Conservation (phyloP, 495 filamentous ascomycete genomes). For the Pyronema domesticum region DNA sequence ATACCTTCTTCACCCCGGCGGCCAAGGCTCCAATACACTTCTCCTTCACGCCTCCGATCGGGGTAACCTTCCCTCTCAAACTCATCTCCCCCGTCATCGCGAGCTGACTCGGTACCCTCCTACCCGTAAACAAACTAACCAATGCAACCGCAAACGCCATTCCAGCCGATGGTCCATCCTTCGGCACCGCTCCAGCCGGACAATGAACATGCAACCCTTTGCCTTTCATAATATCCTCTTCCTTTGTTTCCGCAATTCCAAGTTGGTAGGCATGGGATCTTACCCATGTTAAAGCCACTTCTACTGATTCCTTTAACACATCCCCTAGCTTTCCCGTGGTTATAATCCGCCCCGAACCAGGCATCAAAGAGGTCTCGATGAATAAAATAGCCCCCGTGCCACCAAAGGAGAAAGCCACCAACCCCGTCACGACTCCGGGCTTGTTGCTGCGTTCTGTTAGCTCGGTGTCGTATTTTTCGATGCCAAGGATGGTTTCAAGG, state of each 20-base stretch:
- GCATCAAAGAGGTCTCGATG: slow-evolving; percentile 97
- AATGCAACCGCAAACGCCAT: slow-evolving; percentile 87
- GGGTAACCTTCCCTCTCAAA: slow-evolving; percentile 64
- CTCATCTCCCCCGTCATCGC: slow-evolving; percentile 97
- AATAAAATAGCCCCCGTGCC: slow-evolving; percentile 93
- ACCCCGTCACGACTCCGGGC: slow-evolving; percentile 87
- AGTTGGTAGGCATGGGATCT: slow-evolving; percentile 90
- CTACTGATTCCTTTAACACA: slow-evolving; percentile 91
- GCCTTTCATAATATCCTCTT: slow-evolving; percentile 90
- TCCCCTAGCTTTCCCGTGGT: slow-evolving; percentile 98
- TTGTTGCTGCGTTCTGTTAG: slow-evolving; percentile 75
- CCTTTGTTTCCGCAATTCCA: slow-evolving; percentile 58
- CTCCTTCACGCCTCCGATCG: slow-evolving; percentile 76
- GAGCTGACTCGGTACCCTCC: slow-evolving; percentile 73
- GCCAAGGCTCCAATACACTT: slow-evolving; percentile 89
- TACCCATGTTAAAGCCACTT: slow-evolving; percentile 91
- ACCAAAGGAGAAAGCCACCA: slow-evolving; percentile 88
- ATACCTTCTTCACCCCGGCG: slow-evolving; percentile 85
- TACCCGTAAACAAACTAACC: slow-evolving; percentile 77
- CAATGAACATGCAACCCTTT: slow-evolving; percentile 93
- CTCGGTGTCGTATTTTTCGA: slow-evolving; percentile 89
- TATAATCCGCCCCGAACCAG: slow-evolving; percentile 77
- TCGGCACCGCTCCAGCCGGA: slow-evolving; percentile 84
- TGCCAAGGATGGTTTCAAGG: slow-evolving; percentile 77
- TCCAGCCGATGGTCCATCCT: slow-evolving; percentile 57